phyloP scores from a whole-genome alignment of 257 asterid genomes.

The Petunia axillaris region DNA sequence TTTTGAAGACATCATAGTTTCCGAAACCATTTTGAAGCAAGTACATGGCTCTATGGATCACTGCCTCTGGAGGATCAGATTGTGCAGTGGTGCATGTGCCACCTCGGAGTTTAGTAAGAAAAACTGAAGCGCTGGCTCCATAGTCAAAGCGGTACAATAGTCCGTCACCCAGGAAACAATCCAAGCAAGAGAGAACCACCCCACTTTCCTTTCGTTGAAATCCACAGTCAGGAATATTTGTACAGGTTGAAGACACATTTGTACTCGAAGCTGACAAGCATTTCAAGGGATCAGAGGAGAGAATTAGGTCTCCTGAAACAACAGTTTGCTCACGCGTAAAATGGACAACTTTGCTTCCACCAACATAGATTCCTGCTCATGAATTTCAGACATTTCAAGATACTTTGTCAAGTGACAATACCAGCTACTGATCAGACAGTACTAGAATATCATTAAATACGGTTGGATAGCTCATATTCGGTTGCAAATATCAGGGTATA shows the following conservation, averaged over 20 bases:
- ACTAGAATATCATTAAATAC: constrained; percentile 3
- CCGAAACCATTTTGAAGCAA: constrained; percentile 47
- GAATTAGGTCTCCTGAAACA: constrained; percentile 12
- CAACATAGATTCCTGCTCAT: constrained; percentile 41
- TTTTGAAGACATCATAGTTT: constrained; percentile 33
- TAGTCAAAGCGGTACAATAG: constrained; percentile 39
- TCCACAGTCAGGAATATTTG: constrained; percentile 40
- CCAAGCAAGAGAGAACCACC: constrained; percentile 46
- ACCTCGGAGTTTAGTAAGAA: constrained; percentile 42
- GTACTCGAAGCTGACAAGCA: constrained; percentile 18
- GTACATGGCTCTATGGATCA: constrained; percentile 39
- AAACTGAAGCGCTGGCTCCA: constrained; percentile 30
- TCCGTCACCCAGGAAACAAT: constrained; percentile 44
- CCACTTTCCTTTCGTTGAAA: constrained; percentile 34
- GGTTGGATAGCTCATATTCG: neutral
- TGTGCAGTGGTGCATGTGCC: constrained; percentile 48
- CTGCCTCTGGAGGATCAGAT: constrained; percentile 37
- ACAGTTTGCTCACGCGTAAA: constrained; percentile 31
- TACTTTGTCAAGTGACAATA: neutral
- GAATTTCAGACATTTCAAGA: neutral
- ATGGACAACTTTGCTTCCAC: constrained; percentile 45
- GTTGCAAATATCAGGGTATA: neutral
- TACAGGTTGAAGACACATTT: constrained; percentile 26
- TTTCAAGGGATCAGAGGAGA: neutral
- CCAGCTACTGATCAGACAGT: neutral